A percentile compares a stretch with the other conserved stretches of the same genome.
Evolutionary conservation across 1,284 basidiomycete species (phyloP).

Genomic region (Ustilago loliicola): DNA sequence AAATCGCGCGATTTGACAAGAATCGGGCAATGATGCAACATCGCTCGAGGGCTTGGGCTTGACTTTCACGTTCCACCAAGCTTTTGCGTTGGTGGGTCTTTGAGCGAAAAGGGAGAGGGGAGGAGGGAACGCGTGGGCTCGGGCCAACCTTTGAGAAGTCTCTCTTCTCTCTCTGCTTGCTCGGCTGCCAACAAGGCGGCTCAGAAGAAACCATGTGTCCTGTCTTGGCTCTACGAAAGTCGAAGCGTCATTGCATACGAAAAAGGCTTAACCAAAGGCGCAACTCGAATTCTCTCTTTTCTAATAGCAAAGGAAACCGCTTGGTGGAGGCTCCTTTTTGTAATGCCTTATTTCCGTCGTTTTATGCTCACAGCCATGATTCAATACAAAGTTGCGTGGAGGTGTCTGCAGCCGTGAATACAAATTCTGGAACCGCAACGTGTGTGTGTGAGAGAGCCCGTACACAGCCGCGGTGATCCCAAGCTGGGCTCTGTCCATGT

Average conservation of each 20-base stretch:
- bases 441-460: not conserved
- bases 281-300: constrained; percentile 5
- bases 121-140: constrained; percentile 15
- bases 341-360: too few relatives aligned
- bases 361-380: too few relatives aligned
- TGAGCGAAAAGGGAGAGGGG: not conserved
- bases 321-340: not conserved
- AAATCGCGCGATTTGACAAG: not conserved
- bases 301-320: not conserved
- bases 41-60: not conserved
- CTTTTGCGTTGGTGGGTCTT: constrained; percentile 4
- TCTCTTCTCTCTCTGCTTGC: too few relatives aligned
- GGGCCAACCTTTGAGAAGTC: constrained; percentile 19
- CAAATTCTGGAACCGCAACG: not conserved
- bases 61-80: constrained; percentile 8
- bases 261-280: constrained; percentile 14
- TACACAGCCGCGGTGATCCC: too few relatives aligned
- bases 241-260: constrained; percentile 1
- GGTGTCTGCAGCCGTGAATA: constrained; percentile 2
- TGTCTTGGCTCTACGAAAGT: too few relatives aligned
- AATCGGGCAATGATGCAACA: not conserved
- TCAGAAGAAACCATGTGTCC: too few relatives aligned
- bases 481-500: not conserved
- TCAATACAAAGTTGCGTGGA: not conserved
- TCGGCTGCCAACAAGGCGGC: too few relatives aligned